Base-by-base conservation (phyloP, 805 yeast species). In the Candida coquimbonensis region DNA sequence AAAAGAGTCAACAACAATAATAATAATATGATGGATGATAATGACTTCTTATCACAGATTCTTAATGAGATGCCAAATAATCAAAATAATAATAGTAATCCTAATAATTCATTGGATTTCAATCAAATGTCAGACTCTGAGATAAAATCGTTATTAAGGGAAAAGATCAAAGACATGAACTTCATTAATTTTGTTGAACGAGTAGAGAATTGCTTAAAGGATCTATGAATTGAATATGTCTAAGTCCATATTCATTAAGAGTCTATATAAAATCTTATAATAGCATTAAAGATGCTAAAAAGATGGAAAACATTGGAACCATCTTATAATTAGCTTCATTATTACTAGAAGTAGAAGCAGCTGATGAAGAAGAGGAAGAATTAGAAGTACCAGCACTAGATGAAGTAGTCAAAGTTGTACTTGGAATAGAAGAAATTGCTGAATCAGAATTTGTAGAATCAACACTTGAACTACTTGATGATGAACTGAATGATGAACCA, bases 161-260 rank as follows among this genome's bases (percentile, higher is more conserved):
- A 50, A 24, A 54, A 52, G 40, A 50, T 59, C n/a, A 54, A 54
- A 34, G 61, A 57, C 43, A 36, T 41, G 29, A 44, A 47, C 4
- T 59, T 59, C 34, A 51, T 59, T 14, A 48, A 46, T n/a, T 57
- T 56, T 46, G 61, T 58, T 3, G 57, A 53, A 29, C 47, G 53
- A 31, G 40, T 56, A 13, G 62, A 56, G 39, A 29, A 31, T 1
- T 50, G 54, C 34, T 45, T 55, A 29, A 55, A 55, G 9, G 47
- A 44, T 19, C 46, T 55, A 44, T 40, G 39, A 36, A 4, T 9
- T 13, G 9, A 27, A 9, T 12, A 27, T 27, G 8, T 29, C 12
- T 29, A 11, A 29, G 4, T 29, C 13, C 12, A 11, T 29, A 5
- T 27, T 27, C 7, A 9, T 27, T 9, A 27, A 27, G 13, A 29